Evolutionary conservation across 345 rosid genomes (phyloP), one percentile per base, ranked within the genome.

Genomic region (Populus alba): DNA sequence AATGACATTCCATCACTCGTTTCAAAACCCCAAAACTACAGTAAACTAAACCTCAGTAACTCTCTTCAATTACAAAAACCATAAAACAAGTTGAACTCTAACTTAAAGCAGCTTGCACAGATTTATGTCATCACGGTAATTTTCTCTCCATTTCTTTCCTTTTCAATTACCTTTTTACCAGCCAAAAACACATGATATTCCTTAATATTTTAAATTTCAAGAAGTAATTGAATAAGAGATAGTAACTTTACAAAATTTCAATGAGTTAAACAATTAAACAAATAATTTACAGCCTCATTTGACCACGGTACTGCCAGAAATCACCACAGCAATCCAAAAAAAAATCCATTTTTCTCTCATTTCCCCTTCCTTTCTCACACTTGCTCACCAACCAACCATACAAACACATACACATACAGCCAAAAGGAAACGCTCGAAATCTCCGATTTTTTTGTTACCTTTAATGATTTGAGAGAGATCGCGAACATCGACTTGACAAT

Each of bases 401-500:
- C 35, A 33, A 33, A 53, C 33, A n/a, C 17, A 29, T 13, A 35
- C 25, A 73, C 2, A 70, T 4, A n/a, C 15, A 74, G 22, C 15
- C 15, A 41, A 39, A 22, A 11, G 7, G 47, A 22, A 1, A 12
- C 45, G 23, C 55, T 51, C 55, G 55, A 51, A 51, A 51, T 17
- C 20, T 51, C 55, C 55, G 16, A 51, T 17, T 5, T 37, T 73
- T 7, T 8, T 1, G 7, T 77, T 75, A 93, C 98, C 95, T 85
- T 79, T 68, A 67, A 72, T 81, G 81, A 95, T 86, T 73, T 81
- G 89, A 70, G 90, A 85, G 69, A 78, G 70, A 79, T 92, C 91
- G 35, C 90, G 90, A 81, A 95, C 90, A 74, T 93, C 91, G 80
- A 95, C 79, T 75, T 72, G 85, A 86, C 80, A 87, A 65, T 87